These are phyloP conservation scores for Mycosphaerella arachidis DNA, from an alignment of 2,329 filamentous ascomycete genomes.

Conservation along the genomic window DNA sequence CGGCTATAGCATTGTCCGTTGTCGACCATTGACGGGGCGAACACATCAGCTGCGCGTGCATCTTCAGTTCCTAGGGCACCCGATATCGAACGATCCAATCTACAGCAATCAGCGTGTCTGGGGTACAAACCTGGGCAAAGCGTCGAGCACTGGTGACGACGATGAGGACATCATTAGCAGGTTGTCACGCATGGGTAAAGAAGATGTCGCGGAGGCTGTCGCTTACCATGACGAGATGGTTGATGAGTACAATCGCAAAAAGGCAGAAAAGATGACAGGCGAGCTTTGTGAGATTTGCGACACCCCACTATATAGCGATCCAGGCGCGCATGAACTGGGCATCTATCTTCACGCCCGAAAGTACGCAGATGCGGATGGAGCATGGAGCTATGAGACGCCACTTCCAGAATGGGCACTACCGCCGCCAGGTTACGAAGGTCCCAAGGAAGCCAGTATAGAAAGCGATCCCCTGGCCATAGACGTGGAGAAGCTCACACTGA, in stretches of 20 bases:
- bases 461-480: constrained; percentile 45
- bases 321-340: constrained; percentile 80
- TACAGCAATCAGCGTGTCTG: constrained; percentile 94
- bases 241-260: constrained; percentile 79
- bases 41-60: constrained; percentile 96
- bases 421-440: constrained; percentile 66
- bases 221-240: constrained; percentile 95
- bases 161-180: constrained; percentile 88
- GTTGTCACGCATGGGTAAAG: constrained; percentile 86
- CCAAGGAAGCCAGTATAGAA: constrained; percentile 57
- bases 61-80: constrained; percentile 87
- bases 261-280: constrained; percentile 91
- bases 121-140: constrained; percentile 69
- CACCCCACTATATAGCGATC: constrained; percentile 89
- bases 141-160: constrained; percentile 62
- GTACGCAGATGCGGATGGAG: constrained; percentile 77
- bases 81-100: constrained; percentile 95
- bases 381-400: constrained; percentile 82
- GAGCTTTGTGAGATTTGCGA: constrained; percentile 74
- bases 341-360: constrained; percentile 90
- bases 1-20: constrained; percentile 92
- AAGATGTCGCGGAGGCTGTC: constrained; percentile 83
- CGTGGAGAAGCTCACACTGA: constrained; percentile 36
- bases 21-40: constrained; percentile 84
- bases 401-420: constrained; percentile 85